Conservation (phyloP, 2,329 filamentous ascomycete species). For the Paraconiothyrium brasiliense region DNA sequence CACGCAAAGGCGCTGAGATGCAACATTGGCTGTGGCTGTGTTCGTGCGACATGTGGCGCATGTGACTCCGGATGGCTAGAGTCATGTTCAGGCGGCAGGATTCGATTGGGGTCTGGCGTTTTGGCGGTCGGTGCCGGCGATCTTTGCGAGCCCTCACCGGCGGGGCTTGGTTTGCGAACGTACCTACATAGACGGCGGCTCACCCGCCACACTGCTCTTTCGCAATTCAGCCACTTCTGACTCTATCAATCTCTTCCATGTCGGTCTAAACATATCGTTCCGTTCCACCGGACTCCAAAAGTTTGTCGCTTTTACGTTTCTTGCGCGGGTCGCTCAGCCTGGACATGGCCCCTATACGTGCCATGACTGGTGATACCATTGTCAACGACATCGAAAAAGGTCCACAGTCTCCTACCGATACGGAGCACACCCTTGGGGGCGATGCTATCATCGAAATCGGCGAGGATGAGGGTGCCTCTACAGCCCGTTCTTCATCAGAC, state of each 20-base stretch:
- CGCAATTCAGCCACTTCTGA: conserved; percentile 33
- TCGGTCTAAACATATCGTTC: conserved; percentile 22
- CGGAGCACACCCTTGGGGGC: conserved; percentile 39
- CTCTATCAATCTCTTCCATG: conserved; percentile 22
- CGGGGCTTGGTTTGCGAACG: conserved; percentile 14
- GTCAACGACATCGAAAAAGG: conserved; percentile 33
- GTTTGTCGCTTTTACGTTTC: conserved; percentile 18
- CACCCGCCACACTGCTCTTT: conserved; percentile 34
- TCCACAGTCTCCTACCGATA: conserved; percentile 39
- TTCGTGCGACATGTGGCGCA: conserved; percentile 21
- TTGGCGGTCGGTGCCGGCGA: conserved; percentile 23
- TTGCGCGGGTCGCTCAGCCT: conserved; percentile 26
- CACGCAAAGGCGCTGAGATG: conserved; percentile 20
- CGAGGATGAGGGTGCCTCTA: conserved; percentile 28
- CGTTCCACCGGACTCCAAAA: conserved; percentile 15
- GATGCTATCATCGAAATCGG: conserved; percentile 45
- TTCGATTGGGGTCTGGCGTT: conserved; percentile 31
- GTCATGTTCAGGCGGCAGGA: conserved; percentile 24
- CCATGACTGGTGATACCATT: conserved; percentile 45
- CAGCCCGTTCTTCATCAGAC: conserved; percentile 23
- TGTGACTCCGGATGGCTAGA: conserved; percentile 18
- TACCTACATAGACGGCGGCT: conserved; percentile 37
- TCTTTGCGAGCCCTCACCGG: conserved; percentile 20
- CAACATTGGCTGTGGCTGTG: conserved; percentile 33
- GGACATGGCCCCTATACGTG: conserved; percentile 40